Evolutionary conservation across 1,284 basidiomycete species (phyloP).

Genomic region (Fomitopsis betulina): DNA sequence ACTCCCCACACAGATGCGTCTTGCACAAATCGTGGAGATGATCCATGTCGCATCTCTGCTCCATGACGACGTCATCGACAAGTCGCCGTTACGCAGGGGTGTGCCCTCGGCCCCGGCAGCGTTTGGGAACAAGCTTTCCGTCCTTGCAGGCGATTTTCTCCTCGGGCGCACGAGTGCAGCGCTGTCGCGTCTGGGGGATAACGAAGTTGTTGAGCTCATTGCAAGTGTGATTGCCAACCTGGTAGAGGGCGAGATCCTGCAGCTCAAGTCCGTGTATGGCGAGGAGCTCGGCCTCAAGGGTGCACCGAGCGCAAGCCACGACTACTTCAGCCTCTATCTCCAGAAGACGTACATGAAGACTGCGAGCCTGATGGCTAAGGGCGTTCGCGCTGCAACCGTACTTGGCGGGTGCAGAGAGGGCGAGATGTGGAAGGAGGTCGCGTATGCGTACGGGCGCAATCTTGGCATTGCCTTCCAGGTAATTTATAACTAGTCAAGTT

Average conservation of each 20-base stretch:
- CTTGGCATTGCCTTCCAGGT: conserved; percentile 95
- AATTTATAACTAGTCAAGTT: conserved; percentile 23
- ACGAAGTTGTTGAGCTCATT: conserved; percentile 91
- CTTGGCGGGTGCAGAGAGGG: conserved; percentile 83
- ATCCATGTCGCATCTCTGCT: conserved; percentile 95
- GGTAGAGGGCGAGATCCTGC: conserved; percentile 95
- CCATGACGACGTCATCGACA: conserved; percentile 95
- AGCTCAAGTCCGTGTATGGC: conserved; percentile 57
- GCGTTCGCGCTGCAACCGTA: conserved; percentile 83
- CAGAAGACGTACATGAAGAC: conserved; percentile 97
- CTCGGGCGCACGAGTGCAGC: conserved; percentile 90
- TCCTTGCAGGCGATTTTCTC: conserved; percentile 95
- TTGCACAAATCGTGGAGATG: conserved; percentile 98
- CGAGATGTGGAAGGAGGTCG: conserved; percentile 88
- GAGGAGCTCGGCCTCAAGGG: conserved; percentile 27
- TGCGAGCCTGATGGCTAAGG: conserved; percentile 94
- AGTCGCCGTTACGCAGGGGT: conserved; percentile 78
- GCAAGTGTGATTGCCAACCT: conserved; percentile 92
- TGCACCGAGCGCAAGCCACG: conserved; percentile 28
- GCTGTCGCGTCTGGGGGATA: conserved; percentile 81
- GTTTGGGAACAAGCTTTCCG: conserved; percentile 94
- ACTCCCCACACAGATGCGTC: conserved; percentile 85
- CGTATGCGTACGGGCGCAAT: conserved; percentile 89
- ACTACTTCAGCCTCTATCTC: conserved; percentile 85
- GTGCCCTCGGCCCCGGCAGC: conserved; percentile 81